Evolutionary conservation across 2,329 filamentous ascomycete species (phyloP).

Genomic region (Claviceps spartinae): DNA sequence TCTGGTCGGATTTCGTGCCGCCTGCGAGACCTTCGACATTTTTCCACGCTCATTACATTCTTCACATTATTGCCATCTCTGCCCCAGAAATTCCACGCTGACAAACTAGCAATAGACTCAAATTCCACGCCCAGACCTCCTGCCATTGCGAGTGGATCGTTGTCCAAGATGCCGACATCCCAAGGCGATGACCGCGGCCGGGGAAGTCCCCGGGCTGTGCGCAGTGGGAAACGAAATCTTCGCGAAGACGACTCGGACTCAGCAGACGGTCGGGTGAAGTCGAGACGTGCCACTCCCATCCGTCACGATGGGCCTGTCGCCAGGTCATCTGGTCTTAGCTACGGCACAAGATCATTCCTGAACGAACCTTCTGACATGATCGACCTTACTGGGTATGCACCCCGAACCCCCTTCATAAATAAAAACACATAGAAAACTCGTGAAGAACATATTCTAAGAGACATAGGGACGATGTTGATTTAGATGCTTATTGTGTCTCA

Average conservation of each 20-base stretch:
- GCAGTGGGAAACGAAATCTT: conserved; percentile 18
- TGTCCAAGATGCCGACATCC: not conserved
- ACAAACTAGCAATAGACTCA: not conserved
- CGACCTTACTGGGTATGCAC: conserved; percentile 28
- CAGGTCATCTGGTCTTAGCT: not conserved
- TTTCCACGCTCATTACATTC: not conserved
- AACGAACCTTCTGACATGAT: conserved; percentile 18
- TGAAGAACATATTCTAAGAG: not conserved
- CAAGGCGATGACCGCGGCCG: not conserved
- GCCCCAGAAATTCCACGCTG: not conserved
- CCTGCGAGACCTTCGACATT: not conserved
- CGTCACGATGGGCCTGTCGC: not conserved
- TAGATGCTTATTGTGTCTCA: conserved; percentile 14
- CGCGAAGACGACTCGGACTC: conserved; percentile 9
- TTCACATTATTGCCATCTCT: not conserved
- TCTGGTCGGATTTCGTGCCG: not conserved
- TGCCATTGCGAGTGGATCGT: not conserved
- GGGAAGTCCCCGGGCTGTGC: conserved; percentile 11
- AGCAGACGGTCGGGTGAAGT: conserved; percentile 15
- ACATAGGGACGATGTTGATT: conserved; percentile 20
- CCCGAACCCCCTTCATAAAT: too few relatives aligned
- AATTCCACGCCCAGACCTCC: not conserved
- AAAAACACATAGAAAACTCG: not conserved
- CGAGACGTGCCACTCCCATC: conserved; percentile 18
- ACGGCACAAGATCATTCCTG: not conserved